These are phyloP conservation scores for Tetrapisispora iriomotensis DNA, from an alignment of 805 yeast genomes.

Conservation along the genomic window DNA sequence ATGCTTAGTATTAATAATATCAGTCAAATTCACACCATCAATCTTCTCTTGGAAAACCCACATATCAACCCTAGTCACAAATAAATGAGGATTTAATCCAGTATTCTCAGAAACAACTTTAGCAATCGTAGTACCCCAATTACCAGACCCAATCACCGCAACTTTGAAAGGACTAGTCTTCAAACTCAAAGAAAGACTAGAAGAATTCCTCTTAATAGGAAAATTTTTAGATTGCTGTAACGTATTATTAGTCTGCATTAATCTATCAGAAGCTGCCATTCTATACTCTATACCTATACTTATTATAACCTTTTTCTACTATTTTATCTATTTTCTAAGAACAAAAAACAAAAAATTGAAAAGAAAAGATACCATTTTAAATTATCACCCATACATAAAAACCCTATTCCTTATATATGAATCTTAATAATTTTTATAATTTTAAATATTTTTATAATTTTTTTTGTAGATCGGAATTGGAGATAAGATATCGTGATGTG, in stretches of 20 bases:
- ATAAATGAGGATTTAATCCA: conserved; percentile 57
- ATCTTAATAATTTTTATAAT: no score
- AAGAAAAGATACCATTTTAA: no score
- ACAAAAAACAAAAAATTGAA: no score
- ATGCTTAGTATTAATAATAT: conserved; percentile 79
- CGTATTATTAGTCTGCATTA: conserved; percentile 18
- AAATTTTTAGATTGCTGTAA: conserved; percentile 12
- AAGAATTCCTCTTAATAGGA: conserved; percentile 10
- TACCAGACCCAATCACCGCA: conserved; percentile 88
- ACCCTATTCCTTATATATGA: no score
- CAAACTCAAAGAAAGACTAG: conserved; percentile 8
- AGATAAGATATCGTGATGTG: no score
- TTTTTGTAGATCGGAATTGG: no score
- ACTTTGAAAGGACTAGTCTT: conserved; percentile 38
- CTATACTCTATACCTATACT: no score
- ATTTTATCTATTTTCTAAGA: no score
- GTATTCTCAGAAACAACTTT: conserved; percentile 89
- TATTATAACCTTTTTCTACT: no score
- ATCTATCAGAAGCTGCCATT: conserved; percentile 20
- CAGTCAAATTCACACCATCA: conserved; percentile 72
- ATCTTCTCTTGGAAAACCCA: conserved; percentile 90
- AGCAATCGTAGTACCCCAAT: conserved; percentile 97
- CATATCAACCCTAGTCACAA: conserved; percentile 72
- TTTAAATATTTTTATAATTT: no score
- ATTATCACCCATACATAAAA: no score